These are phyloP conservation scores for Coniochaeta sp. DNA, from an alignment of 2,329 filamentous ascomycete species.

Conservation along the genomic window DNA sequence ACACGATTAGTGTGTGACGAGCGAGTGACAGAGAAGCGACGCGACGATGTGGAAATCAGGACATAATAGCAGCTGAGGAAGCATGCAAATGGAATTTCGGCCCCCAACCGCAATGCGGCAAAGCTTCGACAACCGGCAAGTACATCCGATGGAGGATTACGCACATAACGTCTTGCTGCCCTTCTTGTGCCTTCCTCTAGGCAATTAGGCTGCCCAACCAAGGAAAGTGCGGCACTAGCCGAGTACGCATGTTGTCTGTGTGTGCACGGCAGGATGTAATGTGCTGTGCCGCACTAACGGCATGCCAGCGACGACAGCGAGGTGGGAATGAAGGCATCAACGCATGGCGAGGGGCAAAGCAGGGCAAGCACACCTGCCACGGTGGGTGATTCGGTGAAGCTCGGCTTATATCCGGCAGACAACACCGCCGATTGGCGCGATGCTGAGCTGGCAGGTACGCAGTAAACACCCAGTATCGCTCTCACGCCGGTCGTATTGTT, in stretches of 20 bases:
- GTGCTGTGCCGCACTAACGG: slow-evolving; percentile 1
- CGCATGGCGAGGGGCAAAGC: neutral
- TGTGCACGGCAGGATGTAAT: neutral
- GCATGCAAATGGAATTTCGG: neutral
- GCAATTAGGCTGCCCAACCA: neutral
- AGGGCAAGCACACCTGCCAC: neutral
- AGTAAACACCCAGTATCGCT: neutral
- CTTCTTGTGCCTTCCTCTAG: neutral
- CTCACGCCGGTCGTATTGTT: neutral
- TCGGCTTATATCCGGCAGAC: neutral
- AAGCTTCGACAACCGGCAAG: neutral
- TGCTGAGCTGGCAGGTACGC: neutral
- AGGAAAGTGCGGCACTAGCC: neutral
- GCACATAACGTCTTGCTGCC: neutral
- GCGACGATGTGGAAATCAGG: neutral
- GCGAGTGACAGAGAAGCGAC: neutral
- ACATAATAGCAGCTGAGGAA: neutral
- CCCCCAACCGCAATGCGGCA: neutral
- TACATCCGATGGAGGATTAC: neutral
- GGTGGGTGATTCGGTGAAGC: neutral
- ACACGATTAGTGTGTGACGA: neutral
- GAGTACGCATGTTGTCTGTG: neutral
- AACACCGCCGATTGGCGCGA: neutral
- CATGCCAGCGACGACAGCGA: neutral
- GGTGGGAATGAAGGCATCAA: neutral